Evolutionary conservation across 352 stramenopile genomes (phyloP), one percentile per base, ranked within the genome.

Genomic region (Globisporangium alternatum): DNA sequence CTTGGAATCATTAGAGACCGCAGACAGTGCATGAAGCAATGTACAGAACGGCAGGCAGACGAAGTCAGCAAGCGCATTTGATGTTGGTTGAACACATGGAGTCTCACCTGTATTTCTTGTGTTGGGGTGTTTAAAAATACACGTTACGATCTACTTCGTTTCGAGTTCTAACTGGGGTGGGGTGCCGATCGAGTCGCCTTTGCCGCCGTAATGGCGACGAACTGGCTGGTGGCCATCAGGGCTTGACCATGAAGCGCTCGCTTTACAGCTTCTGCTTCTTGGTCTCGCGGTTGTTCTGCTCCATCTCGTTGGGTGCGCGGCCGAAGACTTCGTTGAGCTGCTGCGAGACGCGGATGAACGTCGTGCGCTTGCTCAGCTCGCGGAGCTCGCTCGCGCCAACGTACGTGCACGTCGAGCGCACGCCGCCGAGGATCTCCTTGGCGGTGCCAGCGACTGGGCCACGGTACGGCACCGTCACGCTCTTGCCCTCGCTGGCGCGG

Each of bases 281-380:
- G n/a, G 60, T 62, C 28, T 22, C 66, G 19, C 75, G 51, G 37
- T 59, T 67, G 31, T 77, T 72, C 49, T 86, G 69, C 70, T 93
- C 81, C 65, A 89, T 78, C 67, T 93, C 84, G 56, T 93, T 93
- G 3, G 82, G 82, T 35, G 84, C 84, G 30, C 79, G 86, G 41
- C 88, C 88, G 69, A 96, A 97, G 10, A 98, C 84, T 60, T 95
- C 85, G 67, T 98, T 98, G 21, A 98, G 69, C 68, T 97, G 89
- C 75, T 98, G 91, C 0, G 89, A 95, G 12, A 97, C 90, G 35
- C 91, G 83, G 58, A 98, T 96, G 62, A 98, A 98, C 22, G 93
- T 98, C 39, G 92, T 98, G 53, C 93, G 81, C 78, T 97, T 98
- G 73, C 90, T 93, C 30, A 98, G 81, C 66, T 98, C 89, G 71